Evolutionary conservation across 208 protist genomes (phyloP), one percentile per base, ranked within the genome.

Genomic region (Porcisia deanei): DNA sequence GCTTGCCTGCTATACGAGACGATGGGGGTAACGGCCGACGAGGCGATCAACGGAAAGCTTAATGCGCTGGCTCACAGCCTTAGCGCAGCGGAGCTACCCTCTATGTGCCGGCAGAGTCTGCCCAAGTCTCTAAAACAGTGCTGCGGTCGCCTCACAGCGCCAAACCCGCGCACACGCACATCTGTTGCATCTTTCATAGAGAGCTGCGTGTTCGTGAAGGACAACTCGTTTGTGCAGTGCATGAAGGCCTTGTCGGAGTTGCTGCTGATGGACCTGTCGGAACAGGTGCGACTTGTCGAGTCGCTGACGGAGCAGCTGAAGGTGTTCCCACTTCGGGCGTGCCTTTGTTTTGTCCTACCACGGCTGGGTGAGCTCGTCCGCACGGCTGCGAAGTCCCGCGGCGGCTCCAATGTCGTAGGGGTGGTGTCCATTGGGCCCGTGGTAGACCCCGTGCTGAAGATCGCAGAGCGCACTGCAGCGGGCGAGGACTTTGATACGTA

Each of bases 1-100:
- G 91, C 80, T 5, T 90, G 88, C 53, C 80, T 98, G 5, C 86
- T 97, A 34, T 94, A 90, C 72, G 88, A 96, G 66, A 85, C 87
- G 30, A 68, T 94, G 22, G 86, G 81, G 57, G 59, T 81, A 18
- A 81, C 73, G 0, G 78, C 65, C 18, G 66, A 77, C 20, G 78
- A 82, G 72, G 78, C 79, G 8, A 69, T 64, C 45, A 64, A 77
- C 34, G 75, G 80, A 12, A 76, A 55, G 54, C 74, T 79, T 39
- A 68, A 66, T 58, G 41, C 73, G 5, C 16, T 80, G 22, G 25
- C 59, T 14, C 75, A 72, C 69, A 73, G 20, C 75, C 75, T 84
- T 58, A 55, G 66, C 34, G 73, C 69, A 39, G 75, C 69, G 66
- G 69, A 82, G 41, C 79, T 76, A 76, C 75, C 54, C 75, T 73